Evolutionary conservation across 148 eudicot species (phyloP), one percentile per base, ranked within the genome.

Genomic region (Polygonum aviculare): DNA sequence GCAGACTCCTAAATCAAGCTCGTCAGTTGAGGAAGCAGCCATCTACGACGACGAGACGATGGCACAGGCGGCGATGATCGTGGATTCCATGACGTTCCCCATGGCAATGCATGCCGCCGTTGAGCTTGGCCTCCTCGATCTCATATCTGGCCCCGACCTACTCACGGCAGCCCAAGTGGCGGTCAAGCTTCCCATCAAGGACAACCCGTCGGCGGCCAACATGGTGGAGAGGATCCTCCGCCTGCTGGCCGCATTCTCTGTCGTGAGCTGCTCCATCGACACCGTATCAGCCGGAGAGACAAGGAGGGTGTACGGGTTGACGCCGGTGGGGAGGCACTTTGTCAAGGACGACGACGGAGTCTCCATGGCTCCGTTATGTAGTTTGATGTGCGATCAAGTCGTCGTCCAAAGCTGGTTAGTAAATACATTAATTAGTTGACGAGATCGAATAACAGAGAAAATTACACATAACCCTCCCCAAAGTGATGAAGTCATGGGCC

Each of bases 181-280:
- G 2, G 78, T 38, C 2, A 55, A 63, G 51, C 51, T 85, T 9
- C 54, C 78, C 1, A 57, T 54, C 10, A 69, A n/a, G 19, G 71
- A 33, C 3, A 80, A 78, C 65, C 87, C 80, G 2, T 45, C 54
- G 7, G 88, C 88, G 3, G 57, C 81, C 0, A 45, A 63, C 21
- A 75, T 81, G 82, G 69, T 86, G 60, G 86, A 86, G n/a, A 80
- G 84, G 54, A 81, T 86, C 81, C 83, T 86, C 22, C 77, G 87
- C 2, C 74, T 84, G 8, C 80, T 82, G 14, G 84, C 82, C 0
- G 35, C 75, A 18, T 63, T 77, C 62, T 79, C 85, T 1, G 31
- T 87, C 10, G 78, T 84, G 38, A 76, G 55, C 36, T 78, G 72
- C 78, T 63, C 12, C 12, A 41, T 65, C 12, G n/a, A 0, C 7